Evolutionary conservation across 2,329 filamentous ascomycete genomes (phyloP), one percentile per base, ranked within the genome.

Genomic region (Alternaria conjuncta): DNA sequence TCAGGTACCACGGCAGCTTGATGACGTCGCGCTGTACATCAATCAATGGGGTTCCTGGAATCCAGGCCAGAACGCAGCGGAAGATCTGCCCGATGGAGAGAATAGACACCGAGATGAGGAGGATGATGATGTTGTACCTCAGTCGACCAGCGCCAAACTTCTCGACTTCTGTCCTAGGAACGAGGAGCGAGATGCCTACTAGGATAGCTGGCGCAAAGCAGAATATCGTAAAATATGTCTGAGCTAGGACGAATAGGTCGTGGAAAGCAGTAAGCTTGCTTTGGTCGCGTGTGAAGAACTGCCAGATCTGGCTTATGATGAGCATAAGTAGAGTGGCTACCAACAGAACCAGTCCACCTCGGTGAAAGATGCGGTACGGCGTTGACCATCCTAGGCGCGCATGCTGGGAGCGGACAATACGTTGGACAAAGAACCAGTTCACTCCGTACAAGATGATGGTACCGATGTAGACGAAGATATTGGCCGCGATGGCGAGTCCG

Each of bases 401-500:
- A 72, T 95, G 91, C 59, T 88, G 88, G 9, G 91, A 90, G 60
- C 93, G 87, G 25, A 96, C 78, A 25, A 97, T 84, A 54, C 93
- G 88, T 79, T 95, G 92, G 0, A 90, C 82, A 75, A 95, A 92
- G 75, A 96, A 84, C 66, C 96, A 83, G 81, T 97, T 94, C 77
- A 93, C 82, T 72, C 94, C 82, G 79, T 92, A 95, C 20, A 96
- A 83, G n/a, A 96, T 81, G 47, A 96, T 80, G 18, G 94, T 89
- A 44, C 92, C 93, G 0, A 90, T 89, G 56, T 89, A 88, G 61
- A 92, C 87, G 72, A 96, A 89, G 72, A 95, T 86, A 66, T 85
- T 84, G 2, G 92, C 88, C 1, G 86, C 85, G 47, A 89, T 87
- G 2, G 82, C 86, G 3, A 89, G 71, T 6, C 73, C 76, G 25